A percentile compares a stretch with the other conserved stretches of the same genome.
phyloP scores from a whole-genome alignment of 495 filamentous ascomycete species.

The Apiosordaria backusii region DNA sequence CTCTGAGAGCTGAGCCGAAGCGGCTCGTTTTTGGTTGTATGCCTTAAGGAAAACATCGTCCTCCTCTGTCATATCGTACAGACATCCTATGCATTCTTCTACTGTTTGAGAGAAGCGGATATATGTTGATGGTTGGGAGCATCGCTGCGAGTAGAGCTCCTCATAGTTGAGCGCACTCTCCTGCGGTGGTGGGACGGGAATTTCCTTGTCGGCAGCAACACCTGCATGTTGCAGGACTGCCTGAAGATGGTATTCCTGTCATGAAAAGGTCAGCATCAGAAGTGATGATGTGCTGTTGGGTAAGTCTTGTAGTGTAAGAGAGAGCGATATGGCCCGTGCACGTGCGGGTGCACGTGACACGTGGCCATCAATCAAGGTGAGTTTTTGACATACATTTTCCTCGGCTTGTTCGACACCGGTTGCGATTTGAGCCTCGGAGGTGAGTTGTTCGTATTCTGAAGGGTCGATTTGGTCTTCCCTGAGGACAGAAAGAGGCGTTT shows the following conservation, averaged over 20 bases:
- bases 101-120: slow-evolving; percentile 98
- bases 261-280: slow-evolving; percentile 29
- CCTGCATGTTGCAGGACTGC: slow-evolving; percentile 77
- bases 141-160: slow-evolving; percentile 72
- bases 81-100: slow-evolving; percentile 77
- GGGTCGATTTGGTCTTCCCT: slow-evolving; percentile 88
- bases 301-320: slow-evolving; percentile 23
- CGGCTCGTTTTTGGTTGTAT: slow-evolving; percentile 71
- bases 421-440: slow-evolving; percentile 67
- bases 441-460: slow-evolving; percentile 54
- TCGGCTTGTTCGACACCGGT: slow-evolving; percentile 96
- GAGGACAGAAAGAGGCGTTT: slow-evolving; percentile 79
- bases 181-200: slow-evolving; percentile 80
- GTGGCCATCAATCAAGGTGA: slow-evolving; percentile 40
- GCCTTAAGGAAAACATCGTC: slow-evolving; percentile 80
- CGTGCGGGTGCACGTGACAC: slow-evolving; percentile 52
- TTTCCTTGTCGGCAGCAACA: slow-evolving; percentile 65
- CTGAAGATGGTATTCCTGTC: slow-evolving; percentile 97
- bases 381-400: slow-evolving; percentile 78
- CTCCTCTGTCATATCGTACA: slow-evolving; percentile 89
- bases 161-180: slow-evolving; percentile 82
- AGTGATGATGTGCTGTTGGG: slow-evolving; percentile 22
- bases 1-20: slow-evolving; percentile 67
- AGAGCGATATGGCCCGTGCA: slow-evolving; percentile 36
- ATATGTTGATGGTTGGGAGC: slow-evolving; percentile 83